Base-by-base conservation (phyloP, 371 early-diverging fungal genomes). In the Mortierella sp. region DNA sequence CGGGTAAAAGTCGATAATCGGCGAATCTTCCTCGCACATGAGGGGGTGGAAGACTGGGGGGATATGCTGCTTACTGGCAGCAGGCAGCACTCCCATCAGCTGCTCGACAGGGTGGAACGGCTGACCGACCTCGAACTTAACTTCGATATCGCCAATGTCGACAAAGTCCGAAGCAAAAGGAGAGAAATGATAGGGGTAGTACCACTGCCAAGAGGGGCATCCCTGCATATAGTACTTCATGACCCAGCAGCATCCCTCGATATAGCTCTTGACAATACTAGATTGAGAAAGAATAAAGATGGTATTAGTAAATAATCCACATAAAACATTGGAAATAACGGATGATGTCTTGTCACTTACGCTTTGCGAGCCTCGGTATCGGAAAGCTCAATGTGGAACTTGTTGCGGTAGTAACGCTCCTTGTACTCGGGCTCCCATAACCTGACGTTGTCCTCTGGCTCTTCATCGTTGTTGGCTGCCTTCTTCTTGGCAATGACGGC, bases 191-290 rank as follows among this genome's bases (percentile, higher is more conserved):
- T 95, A 97, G 4, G 99, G 99, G 85, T 96, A 99, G 88, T 94
- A 99, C 98, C 99, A 99, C 44, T 95, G 93, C 99, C 99, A 99
- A 29, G 97, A 96, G 16, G 93, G 95, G 73, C 95, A 95, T 26
- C 99, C 93, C 80, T 94, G 91, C 86, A 97, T 97, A 81, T 99
- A 99, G 87, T 99, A 99, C 78, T 93, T 93, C 70, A 98, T 93
- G 34, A 99, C 97, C 99, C 99, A 99, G 77, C 95, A 94, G 43
- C 99, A 89, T n/a, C 99, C 99, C 85, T 98, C 96, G 53, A 99
- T 91, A 77, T 99, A 99, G 65, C 94, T 91, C 67, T 92, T 91
- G 16, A 94, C 97, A 72, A 98, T 88, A 19, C 93, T 91, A 82
- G 71, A 37, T 6, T 70, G 43, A 65, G 71, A 77, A 52, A 44